Evolutionary conservation across 495 filamentous ascomycete species (phyloP).

Genomic region (Lasiosphaeris hirsuta): DNA sequence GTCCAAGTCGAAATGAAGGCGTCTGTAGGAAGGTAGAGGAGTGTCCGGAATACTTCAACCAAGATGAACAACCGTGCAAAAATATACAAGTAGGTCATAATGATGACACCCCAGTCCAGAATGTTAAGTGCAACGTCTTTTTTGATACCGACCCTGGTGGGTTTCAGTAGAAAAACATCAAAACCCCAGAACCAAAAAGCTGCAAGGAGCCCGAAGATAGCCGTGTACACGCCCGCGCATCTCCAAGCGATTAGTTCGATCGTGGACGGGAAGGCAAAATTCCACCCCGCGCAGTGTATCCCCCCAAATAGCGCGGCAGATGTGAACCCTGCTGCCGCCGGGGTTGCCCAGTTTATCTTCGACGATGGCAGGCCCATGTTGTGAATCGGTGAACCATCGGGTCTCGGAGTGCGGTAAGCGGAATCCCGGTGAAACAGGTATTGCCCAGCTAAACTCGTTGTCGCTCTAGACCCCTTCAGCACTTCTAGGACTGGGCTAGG

Average conservation of each 20-base stretch:
- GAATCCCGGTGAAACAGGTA: no score
- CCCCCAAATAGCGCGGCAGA: not conserved
- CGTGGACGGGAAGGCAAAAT: not conserved
- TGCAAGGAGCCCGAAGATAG: not conserved
- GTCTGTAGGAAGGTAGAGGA: not conserved
- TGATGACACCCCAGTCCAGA: no score
- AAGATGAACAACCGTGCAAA: not conserved
- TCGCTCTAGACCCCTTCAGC: no score
- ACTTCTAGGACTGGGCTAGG: no score
- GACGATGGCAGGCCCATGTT: not conserved
- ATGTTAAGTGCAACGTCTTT: no score
- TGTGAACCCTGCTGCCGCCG: not conserved
- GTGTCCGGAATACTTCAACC: not conserved
- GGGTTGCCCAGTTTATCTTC: not conserved
- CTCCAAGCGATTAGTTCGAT: not conserved
- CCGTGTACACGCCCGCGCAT: not conserved
- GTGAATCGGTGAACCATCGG: not conserved
- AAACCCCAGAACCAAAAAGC: no score
- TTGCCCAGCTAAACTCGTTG: no score
- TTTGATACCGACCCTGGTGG: no score
- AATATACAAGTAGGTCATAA: no score
- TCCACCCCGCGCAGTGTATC: not conserved
- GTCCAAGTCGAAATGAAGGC: conserved; percentile 3
- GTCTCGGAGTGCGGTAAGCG: no score
- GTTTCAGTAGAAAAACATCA: no score